phyloP scores from a whole-genome alignment of 1,284 basidiomycete genomes.

The Puccinia coronata region DNA sequence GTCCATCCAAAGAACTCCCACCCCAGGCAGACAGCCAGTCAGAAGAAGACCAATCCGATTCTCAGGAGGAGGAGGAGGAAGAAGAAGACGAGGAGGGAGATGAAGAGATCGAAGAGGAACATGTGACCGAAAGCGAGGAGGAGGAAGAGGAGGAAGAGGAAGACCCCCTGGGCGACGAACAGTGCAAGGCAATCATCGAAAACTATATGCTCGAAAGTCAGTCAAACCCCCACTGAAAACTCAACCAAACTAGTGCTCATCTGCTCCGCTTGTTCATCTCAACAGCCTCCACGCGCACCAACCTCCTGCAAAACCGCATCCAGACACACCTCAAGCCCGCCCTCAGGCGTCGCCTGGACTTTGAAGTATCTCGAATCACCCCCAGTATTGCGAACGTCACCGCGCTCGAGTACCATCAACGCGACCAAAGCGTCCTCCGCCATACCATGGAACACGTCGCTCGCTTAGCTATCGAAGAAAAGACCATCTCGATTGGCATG shows the following conservation, averaged over 20 bases:
- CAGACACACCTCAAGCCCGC: slow-evolving; percentile 34
- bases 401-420: slow-evolving; percentile 31
- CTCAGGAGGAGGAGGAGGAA: slow-evolving; percentile 10
- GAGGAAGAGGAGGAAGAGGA: too few relatives aligned
- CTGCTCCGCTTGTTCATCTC: neutral
- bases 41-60: neutral
- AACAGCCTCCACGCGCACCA: slow-evolving; percentile 33
- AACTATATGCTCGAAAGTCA: slow-evolving; percentile 46
- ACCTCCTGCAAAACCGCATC: slow-evolving; percentile 20
- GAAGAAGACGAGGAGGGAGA: slow-evolving; percentile 19
- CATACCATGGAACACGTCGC: slow-evolving; percentile 43
- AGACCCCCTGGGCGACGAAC: slow-evolving; percentile 31
- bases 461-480: slow-evolving; percentile 21
- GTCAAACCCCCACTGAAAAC: neutral
- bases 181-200: slow-evolving; percentile 45
- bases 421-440: slow-evolving; percentile 21
- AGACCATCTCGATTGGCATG: slow-evolving; percentile 20
- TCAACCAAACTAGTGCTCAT: neutral
- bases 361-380: slow-evolving; percentile 38
- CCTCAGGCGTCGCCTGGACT: slow-evolving; percentile 28
- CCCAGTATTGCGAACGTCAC: slow-evolving; percentile 36
- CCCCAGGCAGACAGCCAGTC: slow-evolving; percentile 1
- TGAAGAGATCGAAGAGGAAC: slow-evolving; percentile 5
- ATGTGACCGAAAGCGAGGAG: slow-evolving; percentile 7
- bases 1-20: slow-evolving; percentile 15